Evolutionary conservation across 2,329 filamentous ascomycete species (phyloP), one percentile per base, ranked within the genome.

Genomic region (Ceratocystis cubensis): DNA sequence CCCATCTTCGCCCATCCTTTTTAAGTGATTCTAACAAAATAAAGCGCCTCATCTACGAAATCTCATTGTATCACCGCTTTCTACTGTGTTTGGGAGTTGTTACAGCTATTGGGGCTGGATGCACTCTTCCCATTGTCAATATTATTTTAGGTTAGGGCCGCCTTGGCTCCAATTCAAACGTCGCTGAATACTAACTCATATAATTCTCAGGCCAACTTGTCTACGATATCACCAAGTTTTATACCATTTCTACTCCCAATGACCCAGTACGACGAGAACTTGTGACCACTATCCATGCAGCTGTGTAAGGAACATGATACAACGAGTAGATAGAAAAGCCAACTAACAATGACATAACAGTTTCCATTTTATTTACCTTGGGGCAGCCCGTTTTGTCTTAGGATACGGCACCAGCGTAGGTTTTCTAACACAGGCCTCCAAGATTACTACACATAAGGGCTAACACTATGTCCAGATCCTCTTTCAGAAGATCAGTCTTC

Each of bases 111-210:
- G 66, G 66, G 2, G 44, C 69, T 3, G 69, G 68, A 5, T 65
- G 64, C n/a, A 71, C 70, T n/a, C 65, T 76, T 65, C 72, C 75
- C 1, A 67, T 76, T 64, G 72, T 75, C 53, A 74, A 74, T 53
- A 70, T 77, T 0, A 71, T 76, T 0, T 74, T 77, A 56, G 75
- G 75, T 69, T 67, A 33, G 67, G 15, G 17, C 30, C 25, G 13
- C 17, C 62, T 15, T 20, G 45, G 10, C 28, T 56, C 5, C 13
- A 25, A 56, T 20, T 13, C 17, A 15, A 30, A 3, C 4, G 8
- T 30, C 5, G 41, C 41, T 22, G 3, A 48, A 28, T n/a, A 30
- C 61, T 50, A 30, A 63, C 41, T n/a, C 17, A 3, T 2, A 20
- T 20, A 5, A 10, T 7, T 17, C 6, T 3, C 33, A 65, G 64